A percentile compares a stretch with the other conserved stretches of the same genome.
phyloP scores from a whole-genome alignment of 2,329 filamentous ascomycete genomes.

The Blastomyces gilchristii region DNA sequence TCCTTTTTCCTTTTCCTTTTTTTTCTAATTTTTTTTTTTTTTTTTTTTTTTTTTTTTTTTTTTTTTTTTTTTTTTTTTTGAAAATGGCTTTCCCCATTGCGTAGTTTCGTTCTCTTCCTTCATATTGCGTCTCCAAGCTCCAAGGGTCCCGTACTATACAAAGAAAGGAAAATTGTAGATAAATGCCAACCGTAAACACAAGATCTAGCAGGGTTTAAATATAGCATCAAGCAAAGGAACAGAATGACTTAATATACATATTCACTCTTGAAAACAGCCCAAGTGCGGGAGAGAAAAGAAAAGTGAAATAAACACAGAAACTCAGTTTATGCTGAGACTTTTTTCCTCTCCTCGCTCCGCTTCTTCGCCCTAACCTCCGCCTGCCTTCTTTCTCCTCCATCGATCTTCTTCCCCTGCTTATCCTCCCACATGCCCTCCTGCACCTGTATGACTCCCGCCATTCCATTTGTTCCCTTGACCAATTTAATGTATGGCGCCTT shows the following conservation, averaged over 20 bases:
- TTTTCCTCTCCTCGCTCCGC: slow-evolving; percentile 66
- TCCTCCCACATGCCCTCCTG: slow-evolving; percentile 92
- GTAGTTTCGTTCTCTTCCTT: background rate
- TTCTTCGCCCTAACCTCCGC: slow-evolving; percentile 81
- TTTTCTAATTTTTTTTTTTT: too few relatives aligned
- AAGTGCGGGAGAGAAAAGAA: slow-evolving; percentile 1
- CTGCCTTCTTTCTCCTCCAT: slow-evolving; percentile 86
- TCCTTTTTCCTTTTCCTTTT: too few relatives aligned
- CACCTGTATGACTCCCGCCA: slow-evolving; percentile 56
- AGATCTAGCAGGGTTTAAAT: background rate
- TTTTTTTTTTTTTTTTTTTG: too few relatives aligned
- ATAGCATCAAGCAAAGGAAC: background rate
- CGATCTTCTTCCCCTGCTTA: slow-evolving; percentile 76
- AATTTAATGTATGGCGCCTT: slow-evolving; percentile 63
- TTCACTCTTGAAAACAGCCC: background rate
- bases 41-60: too few relatives aligned
- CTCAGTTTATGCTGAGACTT: slow-evolving; percentile 35
- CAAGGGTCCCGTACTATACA: background rate
- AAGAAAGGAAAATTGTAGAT: background rate
- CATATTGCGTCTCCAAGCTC: background rate
- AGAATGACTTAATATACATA: background rate
- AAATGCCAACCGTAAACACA: background rate
- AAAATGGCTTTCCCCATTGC: background rate
- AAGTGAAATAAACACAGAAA: background rate
- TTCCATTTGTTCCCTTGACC: slow-evolving; percentile 50